Evolutionary conservation across 2,329 filamentous ascomycete species (phyloP).

Genomic region (Neodidymelliopsis sp.): DNA sequence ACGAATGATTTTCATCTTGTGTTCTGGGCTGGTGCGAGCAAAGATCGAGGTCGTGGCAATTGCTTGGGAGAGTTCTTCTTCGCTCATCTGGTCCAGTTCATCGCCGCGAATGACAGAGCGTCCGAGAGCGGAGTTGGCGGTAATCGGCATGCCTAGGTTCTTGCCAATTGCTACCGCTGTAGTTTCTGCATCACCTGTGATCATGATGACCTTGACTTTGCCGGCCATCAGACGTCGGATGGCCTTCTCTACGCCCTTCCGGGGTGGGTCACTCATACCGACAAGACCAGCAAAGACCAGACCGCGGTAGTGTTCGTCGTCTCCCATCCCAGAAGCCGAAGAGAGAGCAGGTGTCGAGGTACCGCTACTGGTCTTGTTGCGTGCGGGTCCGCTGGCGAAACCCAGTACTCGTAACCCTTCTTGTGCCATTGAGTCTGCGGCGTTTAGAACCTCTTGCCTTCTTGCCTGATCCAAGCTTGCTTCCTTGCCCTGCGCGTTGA

Average conservation of each 20-base stretch:
- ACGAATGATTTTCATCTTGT: conserved; percentile 96
- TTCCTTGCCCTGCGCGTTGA: conserved; percentile 85
- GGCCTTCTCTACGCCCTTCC: conserved; percentile 86
- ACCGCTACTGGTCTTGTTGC: conserved; percentile 41
- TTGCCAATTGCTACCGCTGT: conserved; percentile 93
- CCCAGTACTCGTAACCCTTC: conserved; percentile 90
- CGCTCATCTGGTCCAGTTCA: conserved; percentile 91
- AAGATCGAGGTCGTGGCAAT: conserved; percentile 93
- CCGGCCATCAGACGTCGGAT: conserved; percentile 91
- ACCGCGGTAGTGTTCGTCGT: conserved; percentile 80
- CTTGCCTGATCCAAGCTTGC: conserved; percentile 81
- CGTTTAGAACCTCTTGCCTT: conserved; percentile 76
- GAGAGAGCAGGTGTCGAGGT: conserved; percentile 38
- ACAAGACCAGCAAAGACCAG: conserved; percentile 91
- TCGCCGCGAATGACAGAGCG: conserved; percentile 83
- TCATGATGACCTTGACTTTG: conserved; percentile 98
- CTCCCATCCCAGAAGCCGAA: conserved; percentile 45
- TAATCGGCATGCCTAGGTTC: conserved; percentile 92
- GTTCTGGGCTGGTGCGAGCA: conserved; percentile 93
- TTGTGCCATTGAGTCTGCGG: conserved; percentile 85
- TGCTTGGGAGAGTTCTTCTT: conserved; percentile 80
- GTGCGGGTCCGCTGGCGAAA: conserved; percentile 82
- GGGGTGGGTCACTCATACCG: conserved; percentile 95
- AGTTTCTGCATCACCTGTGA: conserved; percentile 94
- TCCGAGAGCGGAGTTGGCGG: conserved; percentile 64